Percentiles rank a stretch among this genome's conserved stretches.
Evolutionary conservation across 371 early-diverging fungal species (phyloP).

Genomic region (Actinomortierella wolfii): DNA sequence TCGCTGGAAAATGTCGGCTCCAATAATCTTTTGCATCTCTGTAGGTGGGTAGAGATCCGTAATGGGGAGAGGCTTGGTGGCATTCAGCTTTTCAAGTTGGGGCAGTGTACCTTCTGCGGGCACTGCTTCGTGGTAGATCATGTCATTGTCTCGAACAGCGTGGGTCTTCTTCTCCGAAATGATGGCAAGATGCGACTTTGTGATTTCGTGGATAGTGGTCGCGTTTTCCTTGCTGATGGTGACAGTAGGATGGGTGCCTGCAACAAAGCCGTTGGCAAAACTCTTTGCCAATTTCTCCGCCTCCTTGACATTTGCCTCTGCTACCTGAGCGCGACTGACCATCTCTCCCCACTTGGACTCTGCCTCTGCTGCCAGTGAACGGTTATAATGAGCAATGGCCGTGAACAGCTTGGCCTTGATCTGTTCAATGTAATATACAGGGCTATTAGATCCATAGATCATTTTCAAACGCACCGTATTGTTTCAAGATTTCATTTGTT

Average conservation of each 20-base stretch:
- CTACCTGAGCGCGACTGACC: conserved; percentile 77
- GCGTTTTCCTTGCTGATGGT: conserved; percentile 62
- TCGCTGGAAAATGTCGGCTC: conserved; percentile 84
- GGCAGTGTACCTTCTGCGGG: conserved; percentile 80
- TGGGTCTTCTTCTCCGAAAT: conserved; percentile 64
- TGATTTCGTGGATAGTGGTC: conserved; percentile 64
- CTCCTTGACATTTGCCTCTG: conserved; percentile 85
- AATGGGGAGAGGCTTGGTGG: conserved; percentile 79
- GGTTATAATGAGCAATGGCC: conserved; percentile 83
- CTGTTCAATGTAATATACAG: conserved; percentile 27
- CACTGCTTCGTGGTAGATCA: conserved; percentile 92
- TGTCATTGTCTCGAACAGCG: conserved; percentile 88
- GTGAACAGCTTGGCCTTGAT: conserved; percentile 87
- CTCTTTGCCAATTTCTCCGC: conserved; percentile 72
- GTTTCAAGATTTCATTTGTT: background rate
- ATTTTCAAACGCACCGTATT: background rate
- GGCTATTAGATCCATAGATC: no score
- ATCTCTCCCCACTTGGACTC: conserved; percentile 87
- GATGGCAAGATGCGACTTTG: conserved; percentile 60
- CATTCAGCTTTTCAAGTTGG: conserved; percentile 81
- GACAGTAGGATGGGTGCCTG: conserved; percentile 39
- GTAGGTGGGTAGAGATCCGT: conserved; percentile 69
- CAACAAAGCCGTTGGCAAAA: conserved; percentile 57
- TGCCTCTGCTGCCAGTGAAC: conserved; percentile 74
- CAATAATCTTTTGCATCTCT: conserved; percentile 77